Evolutionary conservation across 176 grass and related monocot species (phyloP), one percentile per base, ranked within the genome.

Genomic region (Phyllostachys edulis): DNA sequence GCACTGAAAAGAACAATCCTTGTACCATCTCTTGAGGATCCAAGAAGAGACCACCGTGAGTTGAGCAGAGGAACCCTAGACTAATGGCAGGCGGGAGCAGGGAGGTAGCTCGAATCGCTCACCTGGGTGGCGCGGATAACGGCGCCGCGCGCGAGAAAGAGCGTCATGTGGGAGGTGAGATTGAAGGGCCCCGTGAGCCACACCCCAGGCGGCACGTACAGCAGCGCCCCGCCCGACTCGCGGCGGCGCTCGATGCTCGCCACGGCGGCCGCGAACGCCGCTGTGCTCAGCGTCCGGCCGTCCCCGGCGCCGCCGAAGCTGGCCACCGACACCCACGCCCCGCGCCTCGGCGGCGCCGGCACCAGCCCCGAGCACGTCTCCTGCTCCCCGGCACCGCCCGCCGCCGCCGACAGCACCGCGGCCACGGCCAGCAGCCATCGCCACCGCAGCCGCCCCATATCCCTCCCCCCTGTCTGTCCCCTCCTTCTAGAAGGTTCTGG

Each of bases 181-280:
- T 91, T 92, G 94, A 97, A 97, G 54, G 94, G 91, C 42, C 91
- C 89, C 29, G 94, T 97, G 60, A 97, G 91, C 89, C 89, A 97
- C 39, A 89, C 87, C 52, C 94, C 94, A 3, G 94, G 79, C 15
- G 89, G 94, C 71, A 97, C 89, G 78, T 94, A 94, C 2, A 94
- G 91, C 77, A 88, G 79, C 65, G 86, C 86, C 42, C 91, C 94
- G 59, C 91, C 89, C 16, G 49, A 62, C 32, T 85, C 81, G 76
- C 80, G 75, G 32, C 81, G 80, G 69, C 87, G 77, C 59, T 88
- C 67, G 67, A 94, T 83, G 15, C 69, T 80, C 4, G 77, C 61
- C 34, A 94, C 84, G 61, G 87, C 90, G 36, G 81, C 79, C 18
- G 71, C 80, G 65, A 94, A 94, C 10, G 92, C 92, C 4, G 32